phyloP scores from a whole-genome alignment of 805 yeast species.

The Cyberlindnera mrakii region DNA sequence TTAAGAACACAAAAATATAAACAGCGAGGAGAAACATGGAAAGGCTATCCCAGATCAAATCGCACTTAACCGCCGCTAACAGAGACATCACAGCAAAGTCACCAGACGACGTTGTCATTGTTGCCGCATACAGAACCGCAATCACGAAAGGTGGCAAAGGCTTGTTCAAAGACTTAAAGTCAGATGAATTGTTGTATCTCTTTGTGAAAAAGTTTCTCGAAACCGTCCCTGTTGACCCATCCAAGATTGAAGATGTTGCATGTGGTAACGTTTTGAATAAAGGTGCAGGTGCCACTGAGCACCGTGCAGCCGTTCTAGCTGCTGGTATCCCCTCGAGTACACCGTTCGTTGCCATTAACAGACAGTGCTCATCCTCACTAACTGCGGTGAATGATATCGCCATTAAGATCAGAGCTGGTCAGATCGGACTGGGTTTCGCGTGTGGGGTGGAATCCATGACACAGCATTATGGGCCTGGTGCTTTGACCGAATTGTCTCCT shows the following conservation, averaged over 20 bases:
- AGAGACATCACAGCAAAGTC: conserved; percentile 9
- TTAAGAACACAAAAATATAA: neutral
- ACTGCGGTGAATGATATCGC: conserved; percentile 89
- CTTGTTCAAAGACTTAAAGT: conserved; percentile 70
- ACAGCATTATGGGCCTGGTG: conserved; percentile 76
- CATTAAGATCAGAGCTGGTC: conserved; percentile 79
- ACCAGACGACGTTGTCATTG: conserved; percentile 80
- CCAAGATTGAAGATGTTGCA: conserved; percentile 73
- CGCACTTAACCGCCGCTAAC: conserved; percentile 23
- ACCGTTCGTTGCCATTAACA: conserved; percentile 79
- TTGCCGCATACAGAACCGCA: conserved; percentile 88
- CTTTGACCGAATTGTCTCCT: conserved; percentile 57
- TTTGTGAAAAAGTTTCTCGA: conserved; percentile 59
- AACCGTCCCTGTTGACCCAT: conserved; percentile 44
- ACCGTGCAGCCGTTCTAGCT: conserved; percentile 84
- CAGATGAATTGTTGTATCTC: conserved; percentile 70
- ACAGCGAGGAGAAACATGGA: conserved; percentile 21
- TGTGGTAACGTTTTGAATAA: conserved; percentile 89
- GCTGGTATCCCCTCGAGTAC: conserved; percentile 83
- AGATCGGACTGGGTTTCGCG: conserved; percentile 86
- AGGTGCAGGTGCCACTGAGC: conserved; percentile 94
- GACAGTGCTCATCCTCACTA: conserved; percentile 94
- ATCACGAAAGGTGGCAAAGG: conserved; percentile 86
- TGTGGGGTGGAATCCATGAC: conserved; percentile 95
- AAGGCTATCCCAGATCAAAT: conserved; percentile 30